These are phyloP conservation scores for Phytophthora megakarya DNA, from an alignment of 352 stramenopile genomes.

Conservation along the genomic window DNA sequence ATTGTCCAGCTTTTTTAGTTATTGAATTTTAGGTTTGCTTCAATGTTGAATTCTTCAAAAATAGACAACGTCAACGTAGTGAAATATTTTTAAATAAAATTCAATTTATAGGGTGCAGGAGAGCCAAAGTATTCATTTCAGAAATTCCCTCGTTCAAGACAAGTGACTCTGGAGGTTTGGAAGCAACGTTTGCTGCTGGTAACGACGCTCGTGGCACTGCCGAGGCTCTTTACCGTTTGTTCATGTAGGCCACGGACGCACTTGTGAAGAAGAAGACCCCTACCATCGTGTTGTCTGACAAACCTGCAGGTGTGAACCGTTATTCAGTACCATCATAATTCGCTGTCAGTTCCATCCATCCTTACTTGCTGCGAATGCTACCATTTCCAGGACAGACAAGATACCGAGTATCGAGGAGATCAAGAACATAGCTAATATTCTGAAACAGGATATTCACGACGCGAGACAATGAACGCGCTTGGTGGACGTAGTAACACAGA, in stretches of 20 bases:
- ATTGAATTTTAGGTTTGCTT: too few species aligned
- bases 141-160: too few species aligned
- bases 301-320: slow-evolving; percentile 82
- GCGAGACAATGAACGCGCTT: slow-evolving; percentile 96
- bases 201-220: slow-evolving; percentile 65
- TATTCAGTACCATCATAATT: slow-evolving; percentile 94
- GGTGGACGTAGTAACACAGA: slow-evolving; percentile 95
- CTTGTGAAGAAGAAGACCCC: slow-evolving; percentile 78
- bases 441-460: slow-evolving; percentile 97
- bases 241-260: slow-evolving; percentile 91
- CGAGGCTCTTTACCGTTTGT: slow-evolving; percentile 92
- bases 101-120: too few species aligned
- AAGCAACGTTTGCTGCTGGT: slow-evolving; percentile 67
- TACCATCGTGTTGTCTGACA: slow-evolving; percentile 94
- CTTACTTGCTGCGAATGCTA: slow-evolving; percentile 95
- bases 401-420: slow-evolving; percentile 93
- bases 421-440: slow-evolving; percentile 92
- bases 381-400: slow-evolving; percentile 92
- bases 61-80: too few species aligned
- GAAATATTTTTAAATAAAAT: too few species aligned
- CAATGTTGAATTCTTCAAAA: too few species aligned
- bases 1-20: too few species aligned
- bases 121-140: too few species aligned
- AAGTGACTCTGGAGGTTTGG: too few species aligned
- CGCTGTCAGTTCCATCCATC: slow-evolving; percentile 94